Base-by-base conservation (phyloP, 208 protist genomes). In the Trypanosoma avium region DNA sequence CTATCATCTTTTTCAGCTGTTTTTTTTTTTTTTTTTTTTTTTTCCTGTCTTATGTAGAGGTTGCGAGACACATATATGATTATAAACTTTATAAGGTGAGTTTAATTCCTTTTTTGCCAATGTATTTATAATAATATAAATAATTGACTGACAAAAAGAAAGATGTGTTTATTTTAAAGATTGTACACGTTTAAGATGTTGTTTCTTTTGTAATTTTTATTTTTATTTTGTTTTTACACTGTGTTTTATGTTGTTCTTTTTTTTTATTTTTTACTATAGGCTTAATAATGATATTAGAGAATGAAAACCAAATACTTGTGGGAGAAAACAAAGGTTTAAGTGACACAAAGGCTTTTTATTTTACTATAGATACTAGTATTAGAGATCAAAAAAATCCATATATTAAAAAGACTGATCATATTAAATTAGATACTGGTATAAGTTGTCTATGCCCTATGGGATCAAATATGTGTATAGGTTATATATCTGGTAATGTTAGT, bases 391-490 rank as follows among this genome's bases (percentile, higher is more conserved):
- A 52, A 32, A 19, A 33, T n/a, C n/a, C 29, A 13, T 45, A 12
- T 54, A 24, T 54, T 30, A 36, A 12, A 3, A 63, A 63, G 43
- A 43, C 32, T 17, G 27, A 43, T 5, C 29, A 53, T 24, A 13
- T 55, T 17, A n/a, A 54, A 32, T 19, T 52, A 3, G 45, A 26
- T 54, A 19, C 29, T 48, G 29, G 54, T 17, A 35, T 43, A 30
- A 54, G 3, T 52, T 63, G 45, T 40, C 45, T 63, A 17, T 63
- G 58, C 15, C 4, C 30, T 24, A 45, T 63, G 8, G 33, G 15
- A 27, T 24, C 45, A 17, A 54, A 42, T 0, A 38, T 63, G 21
- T 63, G 58, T 42, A 43, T 54, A 1, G 58, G 58, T 54, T 42
- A 63, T 17, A 21, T 1, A 21, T 54, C 58, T 33, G 58, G 58